phyloP scores from a whole-genome alignment of 345 rosid species.

The Anacardium occidentale region DNA sequence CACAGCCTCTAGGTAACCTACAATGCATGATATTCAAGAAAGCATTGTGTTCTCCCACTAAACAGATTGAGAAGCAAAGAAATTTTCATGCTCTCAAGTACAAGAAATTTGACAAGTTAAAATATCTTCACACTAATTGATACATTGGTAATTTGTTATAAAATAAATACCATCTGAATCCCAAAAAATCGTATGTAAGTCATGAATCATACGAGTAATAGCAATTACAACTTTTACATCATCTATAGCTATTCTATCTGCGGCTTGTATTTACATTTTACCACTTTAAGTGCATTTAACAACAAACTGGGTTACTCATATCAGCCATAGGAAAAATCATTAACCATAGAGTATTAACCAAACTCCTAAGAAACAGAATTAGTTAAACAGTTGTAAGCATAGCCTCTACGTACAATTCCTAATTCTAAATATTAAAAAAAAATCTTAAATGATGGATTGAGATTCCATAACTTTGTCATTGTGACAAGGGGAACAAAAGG shows the following conservation, averaged over 20 bases:
- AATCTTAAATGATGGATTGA: not conserved
- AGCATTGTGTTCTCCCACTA: not conserved
- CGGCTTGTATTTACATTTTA: not conserved
- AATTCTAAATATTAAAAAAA: not conserved
- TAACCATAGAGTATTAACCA: not conserved
- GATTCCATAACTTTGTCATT: not conserved
- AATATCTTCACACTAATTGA: not conserved
- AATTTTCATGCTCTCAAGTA: not conserved
- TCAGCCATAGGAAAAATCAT: not conserved
- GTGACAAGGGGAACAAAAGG: not conserved
- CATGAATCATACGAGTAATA: not conserved
- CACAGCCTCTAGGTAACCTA: not conserved
- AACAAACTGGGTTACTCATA: not conserved
- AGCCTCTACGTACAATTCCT: not conserved
- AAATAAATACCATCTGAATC: not conserved
- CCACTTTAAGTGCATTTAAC: not conserved
- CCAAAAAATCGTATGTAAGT: not conserved
- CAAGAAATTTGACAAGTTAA: not conserved
- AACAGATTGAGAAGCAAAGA: not conserved
- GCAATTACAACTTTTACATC: not conserved
- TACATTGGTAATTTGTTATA: not conserved
- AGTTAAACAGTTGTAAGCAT: too few species aligned
- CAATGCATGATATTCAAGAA: slow-evolving; percentile 1
- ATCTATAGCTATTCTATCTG: not conserved
- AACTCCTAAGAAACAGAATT: not conserved